A percentile compares a stretch with the other conserved stretches of the same genome.
Evolutionary conservation across 164 flowering plant species (phyloP).

Genomic region (Houttuynia cordata): DNA sequence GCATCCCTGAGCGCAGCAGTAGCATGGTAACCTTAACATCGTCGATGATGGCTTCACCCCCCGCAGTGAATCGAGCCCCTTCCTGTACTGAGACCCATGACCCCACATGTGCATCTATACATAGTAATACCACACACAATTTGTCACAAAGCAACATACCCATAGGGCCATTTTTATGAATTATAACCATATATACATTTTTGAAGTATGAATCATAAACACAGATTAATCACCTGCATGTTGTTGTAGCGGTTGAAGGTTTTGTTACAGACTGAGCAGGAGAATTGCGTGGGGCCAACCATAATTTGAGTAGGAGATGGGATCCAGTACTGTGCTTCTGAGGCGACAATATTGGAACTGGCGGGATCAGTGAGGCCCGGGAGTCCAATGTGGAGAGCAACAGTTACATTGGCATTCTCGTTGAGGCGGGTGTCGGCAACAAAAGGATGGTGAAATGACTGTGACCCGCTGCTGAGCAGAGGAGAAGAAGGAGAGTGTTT

Average conservation of each 20-base stretch:
- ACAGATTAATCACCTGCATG: constrained; percentile 65
- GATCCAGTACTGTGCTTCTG: constrained; percentile 41
- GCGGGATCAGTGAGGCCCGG: constrained; percentile 14
- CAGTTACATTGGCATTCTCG: constrained; percentile 25
- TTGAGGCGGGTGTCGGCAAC: background rate
- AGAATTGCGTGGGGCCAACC: constrained; percentile 48
- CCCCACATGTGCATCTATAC: constrained; percentile 72
- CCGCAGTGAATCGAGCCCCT: constrained; percentile 43
- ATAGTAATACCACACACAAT: too few relatives aligned
- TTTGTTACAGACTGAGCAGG: constrained; percentile 50
- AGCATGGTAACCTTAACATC: constrained; percentile 48
- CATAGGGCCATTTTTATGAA: too few relatives aligned
- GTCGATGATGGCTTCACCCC: constrained; percentile 42
- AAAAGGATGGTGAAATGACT: background rate
- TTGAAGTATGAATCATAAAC: too few relatives aligned
- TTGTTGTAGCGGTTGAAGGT: constrained; percentile 59
- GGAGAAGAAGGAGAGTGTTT: background rate
- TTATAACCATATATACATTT: too few relatives aligned
- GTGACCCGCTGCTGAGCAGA: background rate
- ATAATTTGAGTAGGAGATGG: constrained; percentile 56
- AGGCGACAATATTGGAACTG: background rate
- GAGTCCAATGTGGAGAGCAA: constrained; percentile 48
- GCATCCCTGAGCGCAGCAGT: constrained; percentile 64
- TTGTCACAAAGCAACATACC: too few relatives aligned
- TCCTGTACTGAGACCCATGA: constrained; percentile 57